Evolutionary conservation across 345 rosid genomes (phyloP).

Genomic region (Pistacia atlantica): DNA sequence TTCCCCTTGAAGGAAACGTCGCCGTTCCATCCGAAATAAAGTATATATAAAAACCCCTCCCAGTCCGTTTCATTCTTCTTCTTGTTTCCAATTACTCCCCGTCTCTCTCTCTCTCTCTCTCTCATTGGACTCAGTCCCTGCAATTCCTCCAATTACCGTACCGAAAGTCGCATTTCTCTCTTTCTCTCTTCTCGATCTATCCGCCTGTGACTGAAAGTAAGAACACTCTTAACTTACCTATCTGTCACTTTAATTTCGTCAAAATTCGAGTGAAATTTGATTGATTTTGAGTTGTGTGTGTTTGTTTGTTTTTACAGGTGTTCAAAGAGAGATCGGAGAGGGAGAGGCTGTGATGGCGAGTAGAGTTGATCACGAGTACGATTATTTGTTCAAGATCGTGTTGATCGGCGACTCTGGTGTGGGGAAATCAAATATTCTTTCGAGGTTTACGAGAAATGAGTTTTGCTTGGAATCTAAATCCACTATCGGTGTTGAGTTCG

Average conservation of each 20-base stretch:
- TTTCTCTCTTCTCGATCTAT: slow-evolving; percentile 39
- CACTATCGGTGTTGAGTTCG: slow-evolving; percentile 75
- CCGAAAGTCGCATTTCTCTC: not conserved
- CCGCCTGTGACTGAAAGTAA: slow-evolving; percentile 27
- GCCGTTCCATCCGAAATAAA: not conserved
- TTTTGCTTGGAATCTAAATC: slow-evolving; percentile 77
- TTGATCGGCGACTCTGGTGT: slow-evolving; percentile 81
- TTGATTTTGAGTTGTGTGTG: slow-evolving; percentile 21
- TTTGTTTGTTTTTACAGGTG: slow-evolving; percentile 25
- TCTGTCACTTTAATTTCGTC: not conserved
- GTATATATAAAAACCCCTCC: not conserved
- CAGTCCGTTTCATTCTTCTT: not conserved
- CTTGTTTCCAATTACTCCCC: not conserved
- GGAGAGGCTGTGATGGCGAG: slow-evolving; percentile 42
- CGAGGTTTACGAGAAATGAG: slow-evolving; percentile 72
- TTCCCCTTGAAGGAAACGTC: not conserved
- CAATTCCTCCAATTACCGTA: slow-evolving; percentile 7
- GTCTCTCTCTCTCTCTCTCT: not conserved
- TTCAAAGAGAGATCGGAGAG: slow-evolving; percentile 26
- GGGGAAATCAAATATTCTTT: slow-evolving; percentile 75
- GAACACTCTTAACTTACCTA: not conserved
- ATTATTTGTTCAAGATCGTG: slow-evolving; percentile 76
- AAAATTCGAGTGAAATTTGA: not conserved
- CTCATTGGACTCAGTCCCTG: not conserved
- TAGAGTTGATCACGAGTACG: slow-evolving; percentile 68